Base-by-base conservation (phyloP, 768 basidiomycete species). In the Termitomyces heimii region DNA sequence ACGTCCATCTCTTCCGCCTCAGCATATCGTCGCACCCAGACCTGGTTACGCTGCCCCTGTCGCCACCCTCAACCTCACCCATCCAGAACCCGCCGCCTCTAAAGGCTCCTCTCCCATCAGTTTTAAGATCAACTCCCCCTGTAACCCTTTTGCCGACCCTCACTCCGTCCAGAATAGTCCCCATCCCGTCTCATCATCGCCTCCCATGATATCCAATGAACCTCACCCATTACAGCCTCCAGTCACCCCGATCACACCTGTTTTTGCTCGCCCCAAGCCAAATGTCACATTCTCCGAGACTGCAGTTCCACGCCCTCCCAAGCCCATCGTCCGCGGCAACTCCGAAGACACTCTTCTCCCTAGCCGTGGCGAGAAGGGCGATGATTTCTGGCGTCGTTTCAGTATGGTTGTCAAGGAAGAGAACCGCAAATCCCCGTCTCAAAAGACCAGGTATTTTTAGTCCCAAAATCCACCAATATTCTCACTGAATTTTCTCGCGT, bases 341-440 rank as follows among this genome's bases (percentile, higher is more conserved):
- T 75, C 75, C 1, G 90, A 92, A 68, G 88, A 85, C 42, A 81
- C 83, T 2, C 66, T 88, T 3, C 68, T 92, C 8, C 85, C 88
- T 1, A 75, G 75, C 40, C 79, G 88, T 45, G 88, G 89, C 2
- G 83, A 89, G 67, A 82, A 78, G 49, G 88, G 89, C 0, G 89
- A 92, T 64, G 87, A 92, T 64, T 92, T 93, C 71, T 93, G 91
- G 91, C 77, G 88, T 58, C 78, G 91, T 39, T 93, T 92, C 71
- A 89, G 86, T 59, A 90, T 92, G 76, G 84, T 92, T 60, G 89
- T 83, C 9, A 88, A 83, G 66, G 83, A 85, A 57, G 84, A 88
- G 62, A 75, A 73, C 56, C 65, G 63, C 55, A 77, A 74, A 59
- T 68, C 72, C 4, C 48, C 65, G 8, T 60, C 67, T 10, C 65